Base-by-base conservation (phyloP, 768 basidiomycete species). In the Tephrocybe rancida region DNA sequence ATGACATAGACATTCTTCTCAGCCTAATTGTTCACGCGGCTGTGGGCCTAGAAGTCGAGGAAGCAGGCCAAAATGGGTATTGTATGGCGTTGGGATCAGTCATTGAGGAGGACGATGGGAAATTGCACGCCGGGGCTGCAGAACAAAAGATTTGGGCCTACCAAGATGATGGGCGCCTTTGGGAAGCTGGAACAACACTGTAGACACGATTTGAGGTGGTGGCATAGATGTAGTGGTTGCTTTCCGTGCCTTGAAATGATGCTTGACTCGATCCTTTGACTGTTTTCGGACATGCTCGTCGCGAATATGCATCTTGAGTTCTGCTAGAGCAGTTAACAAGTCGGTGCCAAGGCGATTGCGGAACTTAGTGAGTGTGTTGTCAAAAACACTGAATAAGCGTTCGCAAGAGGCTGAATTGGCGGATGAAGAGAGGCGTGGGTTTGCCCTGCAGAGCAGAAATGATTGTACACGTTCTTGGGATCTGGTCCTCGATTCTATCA, bases 361-460 rank as follows among this genome's bases (percentile, higher is more conserved):
- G 5, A 66, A 50, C 48, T 68, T 68, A 2, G 61, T 69, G 18
- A 69, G 56, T n/a, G 59, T 70, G 38, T 56, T 60, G 6, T 69
- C 67, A 49, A 71, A 66, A 2, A 56, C 47, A 34, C 70, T 71
- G 56, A 68, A 70, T 6, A 71, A 60, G 5, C 60, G 51, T 50
- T 71, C 62, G 25, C 66, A 67, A 24, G 68, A 68, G 21, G 69
- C 68, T 7, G 68, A 71, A 48, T 69, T 71, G 18, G 64, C 58
- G 30, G 47, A 61, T 19, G 70, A 61, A 13, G 64, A 62, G 10
- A 67, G 53, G 8, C 67, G 44, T 16, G 30, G 30, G 30, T 13
- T 32, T 6, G 30, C n/a, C 30, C 30, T 6, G 30, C 6, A 13
- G 13, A 32, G 30, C 30, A 32, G 30, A 32, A 32, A 13, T 32